A percentile compares a stretch with the other conserved stretches of the same genome.
These are phyloP conservation scores for Hanseniaspora valbyensis DNA, from an alignment of 805 yeast species.

Conservation along the genomic window DNA sequence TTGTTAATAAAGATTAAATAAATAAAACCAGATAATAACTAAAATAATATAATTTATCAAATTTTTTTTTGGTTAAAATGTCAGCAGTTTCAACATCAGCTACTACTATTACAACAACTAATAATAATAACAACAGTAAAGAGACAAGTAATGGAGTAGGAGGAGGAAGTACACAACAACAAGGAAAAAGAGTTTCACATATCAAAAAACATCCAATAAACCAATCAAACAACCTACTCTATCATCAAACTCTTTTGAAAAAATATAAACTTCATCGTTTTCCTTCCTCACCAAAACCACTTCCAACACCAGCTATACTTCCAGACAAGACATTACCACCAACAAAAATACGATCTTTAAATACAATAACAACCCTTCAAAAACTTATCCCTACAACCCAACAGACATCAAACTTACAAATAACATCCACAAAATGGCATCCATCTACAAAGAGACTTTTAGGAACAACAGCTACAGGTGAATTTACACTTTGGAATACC, in stretches of 20 bases:
- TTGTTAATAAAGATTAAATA: too few species aligned
- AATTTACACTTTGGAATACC: constrained; percentile 94
- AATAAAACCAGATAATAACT: too few species aligned
- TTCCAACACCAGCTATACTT: background rate
- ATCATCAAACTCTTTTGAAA: background rate
- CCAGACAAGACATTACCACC: background rate
- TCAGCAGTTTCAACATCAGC: too few species aligned
- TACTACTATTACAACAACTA: too few species aligned
- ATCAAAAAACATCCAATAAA: constrained; percentile 1
- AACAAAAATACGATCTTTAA: background rate
- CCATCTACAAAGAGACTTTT: constrained; percentile 33
- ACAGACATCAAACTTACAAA: constrained; percentile 2
- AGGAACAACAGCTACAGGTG: constrained; percentile 88
- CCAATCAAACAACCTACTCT: constrained; percentile 10
- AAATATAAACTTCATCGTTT: background rate
- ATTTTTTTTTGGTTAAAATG: too few species aligned
- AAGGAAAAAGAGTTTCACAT: background rate
- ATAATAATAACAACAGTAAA: too few species aligned
- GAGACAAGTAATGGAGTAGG: background rate
- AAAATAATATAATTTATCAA: too few species aligned
- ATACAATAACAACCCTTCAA: constrained; percentile 5
- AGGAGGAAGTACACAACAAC: background rate
- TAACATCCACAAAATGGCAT: background rate
- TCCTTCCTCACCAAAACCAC: background rate
- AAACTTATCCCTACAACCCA: constrained; percentile 6